These are phyloP conservation scores for Trichoderma reesei DNA, from an alignment of 495 filamentous ascomycete species.

Conservation along the genomic window DNA sequence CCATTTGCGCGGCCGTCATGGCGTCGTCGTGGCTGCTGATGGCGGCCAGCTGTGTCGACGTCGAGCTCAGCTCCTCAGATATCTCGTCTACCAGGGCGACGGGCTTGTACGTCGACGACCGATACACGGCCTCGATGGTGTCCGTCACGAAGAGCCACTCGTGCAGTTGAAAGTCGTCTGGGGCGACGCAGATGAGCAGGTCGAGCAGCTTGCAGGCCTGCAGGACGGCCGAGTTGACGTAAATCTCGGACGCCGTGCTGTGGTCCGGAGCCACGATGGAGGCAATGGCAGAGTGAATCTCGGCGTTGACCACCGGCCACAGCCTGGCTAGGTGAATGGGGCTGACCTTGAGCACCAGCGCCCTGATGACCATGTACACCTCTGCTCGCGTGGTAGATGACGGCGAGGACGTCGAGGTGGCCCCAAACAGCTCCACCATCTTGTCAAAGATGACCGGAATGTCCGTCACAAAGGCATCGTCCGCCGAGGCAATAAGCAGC, in stretches of 20 bases:
- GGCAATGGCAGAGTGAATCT: conserved; percentile 73
- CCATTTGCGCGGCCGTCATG: conserved; percentile 12
- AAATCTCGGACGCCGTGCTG: conserved; percentile 52
- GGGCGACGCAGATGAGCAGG: conserved; percentile 67
- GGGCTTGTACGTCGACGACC: conserved; percentile 59
- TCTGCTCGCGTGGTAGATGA: conserved; percentile 84
- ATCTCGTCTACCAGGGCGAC: conserved; percentile 79
- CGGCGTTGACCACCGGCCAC: conserved; percentile 84
- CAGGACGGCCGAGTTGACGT: conserved; percentile 62
- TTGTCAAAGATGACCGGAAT: conserved; percentile 68
- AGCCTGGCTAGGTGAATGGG: conserved; percentile 67
- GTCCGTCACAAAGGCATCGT: conserved; percentile 72
- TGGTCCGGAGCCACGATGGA: conserved; percentile 62
- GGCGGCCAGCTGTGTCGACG: conserved; percentile 8
- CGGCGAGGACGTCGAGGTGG: conserved; percentile 83
- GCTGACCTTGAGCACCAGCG: conserved; percentile 65
- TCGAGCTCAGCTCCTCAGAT: conserved; percentile 60
- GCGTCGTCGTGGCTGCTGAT: conserved; percentile 7
- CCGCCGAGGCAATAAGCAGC: conserved; percentile 59
- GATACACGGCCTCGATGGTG: conserved; percentile 92
- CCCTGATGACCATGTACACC: conserved; percentile 74
- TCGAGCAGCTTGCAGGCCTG: conserved; percentile 93
- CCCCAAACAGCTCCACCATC: conserved; percentile 71
- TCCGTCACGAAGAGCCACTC: conserved; percentile 97
- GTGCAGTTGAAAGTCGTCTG: conserved; percentile 90